Evolutionary conservation across 805 yeast genomes (phyloP), one percentile per base, ranked within the genome.

Genomic region (Cyberlindnera petersonii): DNA sequence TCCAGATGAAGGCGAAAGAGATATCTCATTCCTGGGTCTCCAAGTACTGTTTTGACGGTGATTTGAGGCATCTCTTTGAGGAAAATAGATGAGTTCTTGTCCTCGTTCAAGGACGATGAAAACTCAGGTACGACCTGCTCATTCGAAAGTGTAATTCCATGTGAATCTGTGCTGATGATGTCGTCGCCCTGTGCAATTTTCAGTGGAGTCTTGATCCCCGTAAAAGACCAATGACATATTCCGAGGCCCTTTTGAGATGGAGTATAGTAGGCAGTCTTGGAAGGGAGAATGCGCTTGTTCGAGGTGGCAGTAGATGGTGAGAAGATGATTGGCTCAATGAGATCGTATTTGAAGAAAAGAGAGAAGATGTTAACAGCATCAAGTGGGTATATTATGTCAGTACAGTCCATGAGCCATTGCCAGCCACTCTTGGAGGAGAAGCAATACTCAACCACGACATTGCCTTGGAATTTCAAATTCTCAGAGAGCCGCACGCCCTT

Each of bases 361-460:
- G 69, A 65, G 1, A 80, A 75, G 10, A 82, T 60, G 17, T 71
- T 71, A 0, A 65, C 53, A 0, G 86, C 82, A 42, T 77, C 85
- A 10, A 64, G 62, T 0, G 61, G 55, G 36, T 69, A 69, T 48
- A 79, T 57, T 1, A 81, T 66, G 52, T 86, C 93, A 1, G 96
- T 84, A 54, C 96, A 88, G 47, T 91, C 98, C 76, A 82, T 71
- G 6, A 91, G 53, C 95, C 96, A 91, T 53, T 88, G 96, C 60
- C 79, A 72, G 0, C 82, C 65, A 0, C 93, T 82, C 50, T 83
- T 83, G 0, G 96, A 94, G 2, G 84, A 72, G 45, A 86, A 70
- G 38, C 78, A 72, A 49, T 69, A 71, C n/a, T 68, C 62, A 3
- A 71, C 53, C 2, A 22, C 44, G 2, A 50, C 41, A 1, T 53